Evolutionary conservation across 768 basidiomycete genomes (phyloP).

Genomic region (Podaxis sp.): DNA sequence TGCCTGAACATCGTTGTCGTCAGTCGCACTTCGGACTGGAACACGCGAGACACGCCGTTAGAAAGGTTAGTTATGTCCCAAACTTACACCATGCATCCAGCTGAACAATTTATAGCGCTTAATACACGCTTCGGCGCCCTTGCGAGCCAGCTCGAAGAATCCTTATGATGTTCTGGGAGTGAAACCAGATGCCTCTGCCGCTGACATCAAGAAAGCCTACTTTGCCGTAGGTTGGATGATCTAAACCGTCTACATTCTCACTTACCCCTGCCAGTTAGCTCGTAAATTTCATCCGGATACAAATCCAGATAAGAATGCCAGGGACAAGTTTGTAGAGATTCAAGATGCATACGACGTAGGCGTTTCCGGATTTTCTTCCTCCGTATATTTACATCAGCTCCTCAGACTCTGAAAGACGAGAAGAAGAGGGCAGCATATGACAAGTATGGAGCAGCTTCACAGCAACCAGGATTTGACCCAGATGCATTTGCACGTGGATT

Average conservation of each 20-base stretch:
- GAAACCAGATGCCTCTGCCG: constrained; percentile 69
- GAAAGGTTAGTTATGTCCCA: constrained; percentile 33
- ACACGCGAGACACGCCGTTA: constrained; percentile 13
- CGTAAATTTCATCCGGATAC: constrained; percentile 98
- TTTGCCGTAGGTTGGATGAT: constrained; percentile 67
- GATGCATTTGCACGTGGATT: constrained; percentile 65
- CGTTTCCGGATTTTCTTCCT: constrained; percentile 6
- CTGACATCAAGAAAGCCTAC: constrained; percentile 97
- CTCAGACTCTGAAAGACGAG: constrained; percentile 87
- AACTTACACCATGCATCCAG: constrained; percentile 11
- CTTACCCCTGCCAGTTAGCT: constrained; percentile 61
- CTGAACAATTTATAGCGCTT: constrained; percentile 47
- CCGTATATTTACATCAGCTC: constrained; percentile 4
- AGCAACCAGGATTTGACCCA: constrained; percentile 92
- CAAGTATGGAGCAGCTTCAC: constrained; percentile 88
- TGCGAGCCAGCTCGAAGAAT: constrained; percentile 61
- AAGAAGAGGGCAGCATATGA: constrained; percentile 90
- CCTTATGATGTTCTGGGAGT: constrained; percentile 94
- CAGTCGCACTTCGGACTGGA: neutral
- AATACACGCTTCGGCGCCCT: constrained; percentile 65
- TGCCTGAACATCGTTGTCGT: constrained; percentile 15
- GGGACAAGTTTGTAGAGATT: constrained; percentile 94
- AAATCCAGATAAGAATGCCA: constrained; percentile 86
- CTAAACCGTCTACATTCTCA: constrained; percentile 12
- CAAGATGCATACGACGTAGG: constrained; percentile 93